These are phyloP conservation scores for Coprinopsis strossmayeri DNA, from an alignment of 768 basidiomycete genomes.

Conservation along the genomic window DNA sequence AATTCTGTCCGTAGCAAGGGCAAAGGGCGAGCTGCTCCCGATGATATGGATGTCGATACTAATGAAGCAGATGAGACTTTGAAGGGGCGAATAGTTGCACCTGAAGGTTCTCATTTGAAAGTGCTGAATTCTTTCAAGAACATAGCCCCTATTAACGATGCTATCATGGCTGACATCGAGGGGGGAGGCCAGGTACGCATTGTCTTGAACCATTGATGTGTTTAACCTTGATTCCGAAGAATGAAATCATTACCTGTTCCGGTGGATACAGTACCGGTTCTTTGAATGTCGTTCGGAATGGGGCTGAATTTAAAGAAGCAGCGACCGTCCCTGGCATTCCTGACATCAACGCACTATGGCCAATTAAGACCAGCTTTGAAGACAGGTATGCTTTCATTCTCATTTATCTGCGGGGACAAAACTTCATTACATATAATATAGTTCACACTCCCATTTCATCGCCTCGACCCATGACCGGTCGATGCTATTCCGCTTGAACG, in stretches of 20 bases:
- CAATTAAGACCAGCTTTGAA: conserved; percentile 40
- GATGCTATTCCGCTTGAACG: conserved; percentile 43
- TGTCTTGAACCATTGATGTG: neutral
- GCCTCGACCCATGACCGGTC: conserved; percentile 54
- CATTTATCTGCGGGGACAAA: neutral
- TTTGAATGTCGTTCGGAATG: conserved; percentile 71
- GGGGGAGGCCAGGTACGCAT: conserved; percentile 57
- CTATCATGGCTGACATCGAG: conserved; percentile 67
- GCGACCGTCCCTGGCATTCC: conserved; percentile 52
- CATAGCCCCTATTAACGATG: conserved; percentile 80
- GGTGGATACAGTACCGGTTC: conserved; percentile 75
- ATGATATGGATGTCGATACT: conserved; percentile 29
- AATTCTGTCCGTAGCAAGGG: conserved; percentile 11
- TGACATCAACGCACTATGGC: conserved; percentile 56
- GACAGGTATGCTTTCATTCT: conserved; percentile 32
- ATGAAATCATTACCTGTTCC: conserved; percentile 82
- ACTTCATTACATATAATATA: conserved; percentile 16
- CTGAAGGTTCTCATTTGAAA: conserved; percentile 49
- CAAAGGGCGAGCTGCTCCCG: conserved; percentile 31
- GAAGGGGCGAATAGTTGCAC: conserved; percentile 43
- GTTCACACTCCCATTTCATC: conserved; percentile 50
- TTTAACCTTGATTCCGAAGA: conserved; percentile 27
- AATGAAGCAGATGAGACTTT: conserved; percentile 17
- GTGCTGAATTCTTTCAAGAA: conserved; percentile 66
- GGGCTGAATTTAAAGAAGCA: conserved; percentile 70